phyloP scores from a whole-genome alignment of 1,284 basidiomycete genomes.

The Leucoagaricus sp. region DNA sequence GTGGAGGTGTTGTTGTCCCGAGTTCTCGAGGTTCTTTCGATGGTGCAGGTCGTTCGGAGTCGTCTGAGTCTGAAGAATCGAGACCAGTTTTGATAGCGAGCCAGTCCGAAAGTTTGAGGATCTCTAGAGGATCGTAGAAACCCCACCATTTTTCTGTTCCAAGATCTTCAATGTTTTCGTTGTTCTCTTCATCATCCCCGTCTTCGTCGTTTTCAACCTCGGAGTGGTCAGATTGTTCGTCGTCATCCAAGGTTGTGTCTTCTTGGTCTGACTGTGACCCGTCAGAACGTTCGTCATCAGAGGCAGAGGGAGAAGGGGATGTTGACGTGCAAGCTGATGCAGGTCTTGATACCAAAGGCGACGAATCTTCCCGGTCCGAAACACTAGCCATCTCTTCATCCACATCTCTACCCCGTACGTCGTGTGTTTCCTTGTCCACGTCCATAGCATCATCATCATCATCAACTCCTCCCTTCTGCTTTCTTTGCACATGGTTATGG shows the following conservation, averaged over 20 bases:
- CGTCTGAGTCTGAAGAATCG: slow-evolving; percentile 29
- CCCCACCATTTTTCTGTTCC: slow-evolving; percentile 65
- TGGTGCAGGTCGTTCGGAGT: slow-evolving; percentile 12
- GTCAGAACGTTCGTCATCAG: not conserved
- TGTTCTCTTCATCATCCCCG: not conserved
- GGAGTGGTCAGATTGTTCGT: slow-evolving; percentile 14
- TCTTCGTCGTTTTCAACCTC: slow-evolving; percentile 2
- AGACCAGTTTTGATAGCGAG: slow-evolving; percentile 52
- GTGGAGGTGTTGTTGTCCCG: not conserved
- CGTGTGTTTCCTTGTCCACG: slow-evolving; percentile 3
- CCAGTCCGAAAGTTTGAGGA: slow-evolving; percentile 67
- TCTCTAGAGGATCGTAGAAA: slow-evolving; percentile 66
- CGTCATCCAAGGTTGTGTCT: not conserved
- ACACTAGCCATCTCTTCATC: slow-evolving; percentile 10
- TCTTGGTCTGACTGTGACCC: slow-evolving; percentile 4
- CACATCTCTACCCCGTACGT: slow-evolving; percentile 5
- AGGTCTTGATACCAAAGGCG: not conserved
- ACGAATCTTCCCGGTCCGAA: not conserved
- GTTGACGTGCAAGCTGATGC: not conserved
- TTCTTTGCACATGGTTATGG: not conserved
- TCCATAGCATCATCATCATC: slow-evolving; percentile 16
- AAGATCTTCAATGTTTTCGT: slow-evolving; percentile 34
- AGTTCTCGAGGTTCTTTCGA: not conserved
- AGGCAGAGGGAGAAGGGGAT: not conserved
- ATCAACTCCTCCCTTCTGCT: not conserved